phyloP scores from a whole-genome alignment of 768 basidiomycete species.

The Polyporus arcularius region DNA sequence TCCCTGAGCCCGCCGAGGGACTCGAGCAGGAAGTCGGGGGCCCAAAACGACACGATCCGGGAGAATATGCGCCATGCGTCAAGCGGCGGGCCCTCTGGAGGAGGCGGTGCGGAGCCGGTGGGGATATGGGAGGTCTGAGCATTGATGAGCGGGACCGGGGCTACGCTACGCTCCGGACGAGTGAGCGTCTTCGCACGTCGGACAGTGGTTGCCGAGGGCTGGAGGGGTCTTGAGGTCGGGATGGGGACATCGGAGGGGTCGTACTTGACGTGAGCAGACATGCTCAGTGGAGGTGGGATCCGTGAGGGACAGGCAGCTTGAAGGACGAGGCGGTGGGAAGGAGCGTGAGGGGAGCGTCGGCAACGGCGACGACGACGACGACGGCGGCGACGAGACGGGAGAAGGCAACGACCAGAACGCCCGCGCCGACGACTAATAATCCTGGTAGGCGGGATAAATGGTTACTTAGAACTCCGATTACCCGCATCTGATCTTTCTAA shows the following conservation, averaged over 20 bases:
- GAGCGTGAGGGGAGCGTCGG: constrained; percentile 23
- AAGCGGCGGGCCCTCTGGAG: constrained; percentile 36
- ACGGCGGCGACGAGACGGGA: constrained; percentile 19
- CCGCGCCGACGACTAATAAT: not conserved
- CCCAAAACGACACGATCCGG: constrained; percentile 86
- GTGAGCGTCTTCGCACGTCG: constrained; percentile 95
- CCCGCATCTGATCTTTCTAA: not conserved
- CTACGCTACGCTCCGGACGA: constrained; percentile 91
- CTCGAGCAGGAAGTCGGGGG: constrained; percentile 73
- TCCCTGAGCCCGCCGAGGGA: constrained; percentile 82
- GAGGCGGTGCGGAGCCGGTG: constrained; percentile 30
- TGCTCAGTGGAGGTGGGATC: constrained; percentile 22
- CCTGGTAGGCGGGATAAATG: not conserved
- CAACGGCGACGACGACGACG: constrained; percentile 19
- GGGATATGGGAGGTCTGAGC: constrained; percentile 56
- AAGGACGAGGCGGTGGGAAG: constrained; percentile 9
- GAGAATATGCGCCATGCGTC: constrained; percentile 84
- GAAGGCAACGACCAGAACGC: constrained; percentile 18
- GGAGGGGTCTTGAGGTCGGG: constrained; percentile 43
- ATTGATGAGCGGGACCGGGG: constrained; percentile 92
- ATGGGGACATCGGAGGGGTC: constrained; percentile 62
- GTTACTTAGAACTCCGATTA: constrained; percentile 15
- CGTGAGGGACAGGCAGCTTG: constrained; percentile 21
- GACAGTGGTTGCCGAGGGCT: constrained; percentile 53
- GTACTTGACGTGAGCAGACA: constrained; percentile 25